phyloP scores from a whole-genome alignment of 2,329 filamentous ascomycete genomes.

The Microcyclospora tardicrescens region DNA sequence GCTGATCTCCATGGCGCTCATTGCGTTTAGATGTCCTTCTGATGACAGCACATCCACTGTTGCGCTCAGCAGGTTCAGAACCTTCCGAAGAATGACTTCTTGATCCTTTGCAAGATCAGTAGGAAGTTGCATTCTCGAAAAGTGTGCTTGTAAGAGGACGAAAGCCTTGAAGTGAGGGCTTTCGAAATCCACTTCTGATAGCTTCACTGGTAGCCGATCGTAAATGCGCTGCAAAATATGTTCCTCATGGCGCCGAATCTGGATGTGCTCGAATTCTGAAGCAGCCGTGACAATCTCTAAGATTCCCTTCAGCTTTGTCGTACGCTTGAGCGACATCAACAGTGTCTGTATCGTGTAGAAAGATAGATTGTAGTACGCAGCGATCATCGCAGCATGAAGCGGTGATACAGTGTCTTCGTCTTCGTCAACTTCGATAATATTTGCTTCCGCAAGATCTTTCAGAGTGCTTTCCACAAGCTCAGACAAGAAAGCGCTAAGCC shows the following conservation, averaged over 20 bases:
- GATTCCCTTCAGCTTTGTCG: conserved; percentile 92
- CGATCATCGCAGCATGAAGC: conserved; percentile 94
- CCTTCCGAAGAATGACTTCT: conserved; percentile 70
- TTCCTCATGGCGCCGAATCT: conserved; percentile 87
- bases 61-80: conserved; percentile 77
- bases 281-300: conserved; percentile 95
- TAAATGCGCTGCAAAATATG: conserved; percentile 81
- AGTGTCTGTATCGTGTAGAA: conserved; percentile 99
- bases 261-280: conserved; percentile 89
- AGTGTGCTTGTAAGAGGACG: conserved; percentile 92
- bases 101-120: conserved; percentile 95
- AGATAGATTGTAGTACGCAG: conserved; percentile 97
- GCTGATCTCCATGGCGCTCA: conserved; percentile 97
- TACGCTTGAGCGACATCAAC: conserved; percentile 72
- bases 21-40: conserved; percentile 90
- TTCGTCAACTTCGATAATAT: conserved; percentile 90
- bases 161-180: conserved; percentile 98
- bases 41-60: conserved; percentile 92
- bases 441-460: conserved; percentile 79
- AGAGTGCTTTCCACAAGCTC: conserved; percentile 88
- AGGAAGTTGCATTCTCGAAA: conserved; percentile 90
- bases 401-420: conserved; percentile 74
- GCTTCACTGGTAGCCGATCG: conserved; percentile 88
- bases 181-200: conserved; percentile 72
- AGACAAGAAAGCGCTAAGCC: conserved; percentile 84